A percentile compares a stretch with the other conserved stretches of the same genome.
Conservation (phyloP, 345 rosid genomes). For the Salix exigua region DNA sequence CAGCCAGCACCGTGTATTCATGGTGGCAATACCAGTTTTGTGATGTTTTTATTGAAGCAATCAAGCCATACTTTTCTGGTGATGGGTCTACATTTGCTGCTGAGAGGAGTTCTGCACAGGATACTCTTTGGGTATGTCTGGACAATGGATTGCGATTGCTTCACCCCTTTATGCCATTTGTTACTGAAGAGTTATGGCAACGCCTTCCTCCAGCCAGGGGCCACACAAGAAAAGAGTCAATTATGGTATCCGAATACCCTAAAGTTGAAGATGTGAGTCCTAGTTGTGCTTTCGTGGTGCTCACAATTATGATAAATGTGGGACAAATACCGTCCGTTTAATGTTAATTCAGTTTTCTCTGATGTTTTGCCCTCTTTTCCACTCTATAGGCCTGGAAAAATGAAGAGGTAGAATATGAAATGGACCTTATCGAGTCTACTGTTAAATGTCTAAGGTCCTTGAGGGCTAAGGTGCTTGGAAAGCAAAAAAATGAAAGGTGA, state of each 20-base stretch:
- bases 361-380: neutral
- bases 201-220: constrained; percentile 59
- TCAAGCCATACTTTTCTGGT: constrained; percentile 75
- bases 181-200: constrained; percentile 96
- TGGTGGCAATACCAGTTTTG: constrained; percentile 99
- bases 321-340: neutral
- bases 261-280: constrained; percentile 53
- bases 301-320: neutral
- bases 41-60: constrained; percentile 86
- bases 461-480: constrained; percentile 66
- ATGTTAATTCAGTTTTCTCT: neutral
- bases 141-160: constrained; percentile 86
- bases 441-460: constrained; percentile 72
- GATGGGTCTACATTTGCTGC: constrained; percentile 50
- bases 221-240: constrained; percentile 54
- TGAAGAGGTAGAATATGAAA: constrained; percentile 64
- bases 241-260: constrained; percentile 78
- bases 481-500: constrained; percentile 78
- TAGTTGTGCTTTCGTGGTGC: neutral
- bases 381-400: constrained; percentile 58
- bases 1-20: constrained; percentile 66
- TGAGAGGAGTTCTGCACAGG: constrained; percentile 59
- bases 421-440: constrained; percentile 66
- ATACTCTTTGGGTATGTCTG: constrained; percentile 72
- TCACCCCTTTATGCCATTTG: constrained; percentile 95